phyloP scores from a whole-genome alignment of 495 filamentous ascomycete species.

The Parachaetomium inaequale region DNA sequence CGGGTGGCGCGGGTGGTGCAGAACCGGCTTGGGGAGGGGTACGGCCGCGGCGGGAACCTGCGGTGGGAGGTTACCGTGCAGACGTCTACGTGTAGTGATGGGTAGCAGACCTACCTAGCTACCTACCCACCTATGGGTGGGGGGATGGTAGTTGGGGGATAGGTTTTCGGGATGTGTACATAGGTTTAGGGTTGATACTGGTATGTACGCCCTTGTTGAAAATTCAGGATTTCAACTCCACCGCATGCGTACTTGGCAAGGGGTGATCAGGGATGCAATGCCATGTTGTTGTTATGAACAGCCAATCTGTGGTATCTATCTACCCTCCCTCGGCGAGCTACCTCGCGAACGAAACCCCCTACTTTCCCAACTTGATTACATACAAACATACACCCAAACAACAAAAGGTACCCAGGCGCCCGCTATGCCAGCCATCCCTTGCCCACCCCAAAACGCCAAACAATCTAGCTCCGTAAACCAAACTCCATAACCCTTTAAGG shows the following conservation, averaged over 20 bases:
- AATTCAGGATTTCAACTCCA: too few relatives aligned
- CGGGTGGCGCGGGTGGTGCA: slow-evolving; percentile 73
- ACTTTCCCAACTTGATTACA: neutral
- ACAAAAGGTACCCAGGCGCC: neutral
- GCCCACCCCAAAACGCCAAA: slow-evolving; percentile 3
- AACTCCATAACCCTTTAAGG: neutral
- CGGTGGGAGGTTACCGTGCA: slow-evolving; percentile 79
- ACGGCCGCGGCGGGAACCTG: slow-evolving; percentile 70
- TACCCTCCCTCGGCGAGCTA: neutral
- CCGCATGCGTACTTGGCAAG: too few relatives aligned
- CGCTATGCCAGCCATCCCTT: neutral
- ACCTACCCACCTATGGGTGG: too few relatives aligned
- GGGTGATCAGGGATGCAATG: neutral
- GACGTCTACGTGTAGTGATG: slow-evolving; percentile 31
- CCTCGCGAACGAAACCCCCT: neutral
- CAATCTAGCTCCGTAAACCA: neutral
- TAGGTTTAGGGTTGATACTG: too few relatives aligned
- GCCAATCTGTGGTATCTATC: neutral
- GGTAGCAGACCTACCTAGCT: too few relatives aligned
- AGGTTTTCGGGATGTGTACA: too few relatives aligned
- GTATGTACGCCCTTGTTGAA: too few relatives aligned
- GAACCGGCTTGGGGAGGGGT: slow-evolving; percentile 82
- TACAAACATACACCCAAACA: neutral
- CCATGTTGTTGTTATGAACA: neutral
- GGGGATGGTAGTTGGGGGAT: too few relatives aligned